A percentile compares a stretch with the other conserved stretches of the same genome.
Conservation (phyloP, 176 grass and related monocot genomes). For the Hordeum marinum region DNA sequence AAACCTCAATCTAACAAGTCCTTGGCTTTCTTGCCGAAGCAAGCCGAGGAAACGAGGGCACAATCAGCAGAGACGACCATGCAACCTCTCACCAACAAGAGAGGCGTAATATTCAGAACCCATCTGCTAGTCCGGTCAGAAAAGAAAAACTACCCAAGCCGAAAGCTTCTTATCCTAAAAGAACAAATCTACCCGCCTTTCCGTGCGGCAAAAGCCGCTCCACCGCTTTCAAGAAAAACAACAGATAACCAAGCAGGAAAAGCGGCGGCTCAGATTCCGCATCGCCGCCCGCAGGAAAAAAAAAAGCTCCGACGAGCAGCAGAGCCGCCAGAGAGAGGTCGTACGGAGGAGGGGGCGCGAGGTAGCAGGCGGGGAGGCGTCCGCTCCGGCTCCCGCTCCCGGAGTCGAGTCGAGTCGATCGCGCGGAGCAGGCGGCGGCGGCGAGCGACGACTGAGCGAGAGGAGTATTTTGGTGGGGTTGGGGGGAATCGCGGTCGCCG, state of each 20-base stretch:
- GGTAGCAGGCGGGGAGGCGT: not conserved
- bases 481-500: not conserved
- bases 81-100: no score
- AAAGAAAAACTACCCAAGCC: no score
- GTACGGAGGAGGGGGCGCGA: not conserved
- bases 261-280: not conserved
- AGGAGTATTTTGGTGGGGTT: not conserved
- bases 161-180: not conserved
- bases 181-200: not conserved
- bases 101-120: no score
- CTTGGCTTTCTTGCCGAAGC: not conserved
- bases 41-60: not conserved
- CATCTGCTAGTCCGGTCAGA: no score
- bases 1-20: not conserved
- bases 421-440: not conserved
- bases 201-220: not conserved
- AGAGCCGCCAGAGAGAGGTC: not conserved
- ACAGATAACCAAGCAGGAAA: not conserved
- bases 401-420: conserved; percentile 1
- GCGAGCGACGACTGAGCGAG: not conserved
- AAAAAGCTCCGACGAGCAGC: not conserved
- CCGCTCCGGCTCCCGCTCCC: not conserved
- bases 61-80: not conserved
- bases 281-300: not conserved
- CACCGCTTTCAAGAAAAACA: not conserved